Base-by-base conservation (phyloP, 1,139 yeast genomes). In the Maudiozyma humilis region DNA sequence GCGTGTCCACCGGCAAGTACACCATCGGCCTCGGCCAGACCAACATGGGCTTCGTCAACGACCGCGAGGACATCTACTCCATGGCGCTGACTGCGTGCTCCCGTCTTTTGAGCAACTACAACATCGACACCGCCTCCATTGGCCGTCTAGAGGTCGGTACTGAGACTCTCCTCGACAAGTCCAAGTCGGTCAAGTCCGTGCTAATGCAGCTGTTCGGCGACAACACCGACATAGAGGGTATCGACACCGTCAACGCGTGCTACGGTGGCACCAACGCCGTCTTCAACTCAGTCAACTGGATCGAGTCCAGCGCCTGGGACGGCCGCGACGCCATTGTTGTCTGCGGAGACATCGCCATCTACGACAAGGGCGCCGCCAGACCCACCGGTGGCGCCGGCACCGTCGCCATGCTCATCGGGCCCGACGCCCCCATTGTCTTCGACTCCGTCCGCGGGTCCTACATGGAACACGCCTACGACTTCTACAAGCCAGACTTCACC, bases 341-440 rank as follows among this genome's bases (percentile, higher is more conserved):
- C 35, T 82, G 93, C 62, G 97, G 96, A 67, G 99, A 93, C 68
- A 91, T 93, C 65, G 98, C 98, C 63, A 83, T 93, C 57, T 93
- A 93, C 69, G 88, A 91, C 57, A 78, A 89, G 70, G 98, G 98
- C 65, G 83, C 94, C 41, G 99, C 99, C 46, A 82, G 99, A 73
- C 98, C 99, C 60, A 91, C 98, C 47, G 99, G 99, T 65, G 99
- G 99, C 70, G 97, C 95, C 48, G 99, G 99, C 62, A 78, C 95
- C 44, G 94, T 91, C 48, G 99, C 99, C 42, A 61, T 93, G 64
- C 79, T 85, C 66, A 84, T 93, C 61, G 99, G 99, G 44, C 96
- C 97, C 45, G 95, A 93, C 63, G 97, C 98, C 37, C 98, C 98
- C 54, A 76, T 93, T 57, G 96, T 86, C 39, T 80, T 93, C 59